Evolutionary conservation across 1,139 yeast species (phyloP), one percentile per base, ranked within the genome.

Genomic region (Nakaseomyces sp.): DNA sequence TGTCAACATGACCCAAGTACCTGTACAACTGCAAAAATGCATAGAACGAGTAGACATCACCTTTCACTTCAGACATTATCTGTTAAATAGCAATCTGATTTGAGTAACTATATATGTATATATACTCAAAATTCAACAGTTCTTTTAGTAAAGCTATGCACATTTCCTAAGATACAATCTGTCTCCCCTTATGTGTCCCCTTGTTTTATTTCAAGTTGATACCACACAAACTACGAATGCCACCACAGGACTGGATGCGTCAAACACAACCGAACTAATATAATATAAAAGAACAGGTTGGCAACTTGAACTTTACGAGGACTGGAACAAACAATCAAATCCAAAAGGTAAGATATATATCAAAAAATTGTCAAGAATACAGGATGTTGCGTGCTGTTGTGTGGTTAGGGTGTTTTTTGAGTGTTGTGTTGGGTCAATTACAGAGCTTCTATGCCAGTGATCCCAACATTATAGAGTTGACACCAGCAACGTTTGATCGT

Each of bases 401-500:
- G 6, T 15, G 12, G 29, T 9, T 26, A 7, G 5, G 6, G 6
- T 22, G 29, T 26, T 26, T 26, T 8, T n/a, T 18, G n/a, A 4
- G 17, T 22, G 16, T 9, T 5, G 38, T 22, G 7, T 8, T 22
- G 13, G 38, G 28, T 8, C 38, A 35, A 16, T 13, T 20, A 5
- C 38, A 35, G 7, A 65, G 63, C 39, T 67, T 70, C 44, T 79
- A 78, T 51, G 63, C 67, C 19, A 49, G 60, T 9, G 72, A 72
- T 51, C 64, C 72, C 1, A 69, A 76, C 42, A 74, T 85, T 4
- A 68, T 71, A 41, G 88, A 83, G 55, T 66, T 84, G 40, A 71
- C 72, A 9, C 66, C 78, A 0, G 57, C 69, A 15, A 78, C 67
- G 40, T 88, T 89, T 59, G 77, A 80, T 47, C 73, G 74, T 50